phyloP scores from a whole-genome alignment of 371 early-diverging fungal species.

The Fennellomyces sp. region DNA sequence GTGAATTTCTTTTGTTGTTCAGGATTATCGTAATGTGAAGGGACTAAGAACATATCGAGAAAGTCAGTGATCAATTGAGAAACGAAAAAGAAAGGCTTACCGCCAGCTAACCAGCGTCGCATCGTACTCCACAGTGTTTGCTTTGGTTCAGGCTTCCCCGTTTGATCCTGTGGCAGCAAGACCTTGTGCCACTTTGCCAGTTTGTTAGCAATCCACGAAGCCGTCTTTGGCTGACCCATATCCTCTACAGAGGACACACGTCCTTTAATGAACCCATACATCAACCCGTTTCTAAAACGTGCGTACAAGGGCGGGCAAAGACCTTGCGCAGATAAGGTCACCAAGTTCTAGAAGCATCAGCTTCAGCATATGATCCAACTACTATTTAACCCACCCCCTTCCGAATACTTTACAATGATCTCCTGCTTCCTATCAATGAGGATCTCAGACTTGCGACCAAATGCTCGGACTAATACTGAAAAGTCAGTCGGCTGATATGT shows the following conservation, averaged over 20 bases:
- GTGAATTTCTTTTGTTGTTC: conserved; percentile 65
- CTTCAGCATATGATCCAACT: not conserved
- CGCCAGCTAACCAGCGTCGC: conserved; percentile 79
- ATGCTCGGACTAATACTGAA: conserved; percentile 85
- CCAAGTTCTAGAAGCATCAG: conserved; percentile 69
- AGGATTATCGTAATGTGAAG: conserved; percentile 62
- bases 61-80: not conserved
- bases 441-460: conserved; percentile 84
- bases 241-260: conserved; percentile 67
- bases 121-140: conserved; percentile 80
- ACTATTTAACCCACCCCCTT: not conserved
- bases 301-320: conserved; percentile 87
- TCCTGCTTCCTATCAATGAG: conserved; percentile 92
- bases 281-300: conserved; percentile 85
- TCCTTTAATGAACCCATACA: conserved; percentile 90
- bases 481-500: conserved; percentile 62
- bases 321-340: conserved; percentile 69
- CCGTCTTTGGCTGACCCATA: conserved; percentile 72
- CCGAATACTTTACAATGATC: conserved; percentile 67
- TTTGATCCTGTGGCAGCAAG: conserved; percentile 19
- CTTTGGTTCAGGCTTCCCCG: conserved; percentile 18
- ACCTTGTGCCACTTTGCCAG: conserved; percentile 87
- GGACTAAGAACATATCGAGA: conserved; percentile 66
- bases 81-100: conserved; percentile 27
- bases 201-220: conserved; percentile 76